These are phyloP conservation scores for Exophiala sp. DNA, from an alignment of 2,329 filamentous ascomycete species.

Conservation along the genomic window DNA sequence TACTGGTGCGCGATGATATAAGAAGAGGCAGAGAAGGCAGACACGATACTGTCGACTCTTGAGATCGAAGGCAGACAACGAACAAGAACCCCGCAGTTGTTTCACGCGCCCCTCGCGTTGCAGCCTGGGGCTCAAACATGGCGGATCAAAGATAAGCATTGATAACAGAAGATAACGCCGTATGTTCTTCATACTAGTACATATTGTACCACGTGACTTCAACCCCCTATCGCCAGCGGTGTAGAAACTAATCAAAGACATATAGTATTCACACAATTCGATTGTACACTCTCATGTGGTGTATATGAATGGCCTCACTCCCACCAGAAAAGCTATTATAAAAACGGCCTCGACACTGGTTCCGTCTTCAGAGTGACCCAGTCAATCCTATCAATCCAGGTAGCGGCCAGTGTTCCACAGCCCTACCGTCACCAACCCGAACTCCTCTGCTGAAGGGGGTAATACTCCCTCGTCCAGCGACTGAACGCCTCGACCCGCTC, in stretches of 20 bases:
- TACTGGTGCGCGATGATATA: not conserved
- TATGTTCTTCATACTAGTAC: no score
- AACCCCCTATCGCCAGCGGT: no score
- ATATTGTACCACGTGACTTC: no score
- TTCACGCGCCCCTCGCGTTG: slow-evolving; percentile 1
- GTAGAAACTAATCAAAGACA: not conserved
- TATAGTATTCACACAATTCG: slow-evolving; percentile 19
- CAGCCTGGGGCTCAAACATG: not conserved
- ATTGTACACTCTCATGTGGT: slow-evolving; percentile 16
- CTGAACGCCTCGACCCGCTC: not conserved
- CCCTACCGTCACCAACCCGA: not conserved
- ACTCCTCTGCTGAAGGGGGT: not conserved
- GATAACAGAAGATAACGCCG: not conserved
- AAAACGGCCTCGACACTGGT: slow-evolving; percentile 4
- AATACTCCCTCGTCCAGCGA: not conserved
- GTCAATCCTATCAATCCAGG: not conserved
- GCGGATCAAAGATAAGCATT: not conserved
- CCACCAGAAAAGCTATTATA: slow-evolving; percentile 15
- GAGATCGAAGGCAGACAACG: not conserved
- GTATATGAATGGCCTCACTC: slow-evolving; percentile 13
- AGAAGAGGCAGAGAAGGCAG: not conserved
- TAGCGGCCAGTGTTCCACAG: not conserved
- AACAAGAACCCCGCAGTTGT: not conserved
- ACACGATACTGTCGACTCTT: not conserved
- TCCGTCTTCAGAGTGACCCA: not conserved